A percentile compares a stretch with the other conserved stretches of the same genome.
Evolutionary conservation across 148 eudicot genomes (phyloP).

Genomic region (Silene latifolia): DNA sequence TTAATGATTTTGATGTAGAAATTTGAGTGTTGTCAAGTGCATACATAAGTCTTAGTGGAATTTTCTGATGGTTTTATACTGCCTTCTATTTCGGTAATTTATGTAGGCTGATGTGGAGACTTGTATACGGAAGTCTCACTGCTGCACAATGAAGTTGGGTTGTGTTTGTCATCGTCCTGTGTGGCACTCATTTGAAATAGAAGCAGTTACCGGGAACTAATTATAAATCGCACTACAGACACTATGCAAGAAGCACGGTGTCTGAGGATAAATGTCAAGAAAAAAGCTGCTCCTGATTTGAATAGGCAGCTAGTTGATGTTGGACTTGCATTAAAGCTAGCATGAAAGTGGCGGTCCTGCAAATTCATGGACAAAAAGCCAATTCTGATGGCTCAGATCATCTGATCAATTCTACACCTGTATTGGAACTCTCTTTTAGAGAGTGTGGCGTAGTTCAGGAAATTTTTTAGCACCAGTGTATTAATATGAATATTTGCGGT

Average conservation of each 20-base stretch:
- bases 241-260: slow-evolving; percentile 83
- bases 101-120: slow-evolving; percentile 32
- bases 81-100: not conserved
- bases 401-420: too few species aligned
- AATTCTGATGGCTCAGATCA: too few species aligned
- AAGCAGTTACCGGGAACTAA: not conserved
- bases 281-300: slow-evolving; percentile 36
- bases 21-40: not conserved
- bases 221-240: slow-evolving; percentile 58
- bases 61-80: not conserved
- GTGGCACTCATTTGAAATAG: not conserved
- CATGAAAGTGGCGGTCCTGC: too few species aligned
- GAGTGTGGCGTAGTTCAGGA: too few species aligned
- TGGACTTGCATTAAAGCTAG: too few species aligned
- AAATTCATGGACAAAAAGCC: too few species aligned
- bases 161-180: slow-evolving; percentile 5
- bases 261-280: slow-evolving; percentile 57
- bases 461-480: too few species aligned
- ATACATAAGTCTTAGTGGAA: not conserved
- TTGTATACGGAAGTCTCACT: slow-evolving; percentile 3
- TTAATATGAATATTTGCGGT: too few species aligned
- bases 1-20: too few species aligned
- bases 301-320: slow-evolving; percentile 35
- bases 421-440: too few species aligned
- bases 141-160: slow-evolving; percentile 35